Conservation (phyloP, 768 basidiomycete species). For the Suillus weaverae region DNA sequence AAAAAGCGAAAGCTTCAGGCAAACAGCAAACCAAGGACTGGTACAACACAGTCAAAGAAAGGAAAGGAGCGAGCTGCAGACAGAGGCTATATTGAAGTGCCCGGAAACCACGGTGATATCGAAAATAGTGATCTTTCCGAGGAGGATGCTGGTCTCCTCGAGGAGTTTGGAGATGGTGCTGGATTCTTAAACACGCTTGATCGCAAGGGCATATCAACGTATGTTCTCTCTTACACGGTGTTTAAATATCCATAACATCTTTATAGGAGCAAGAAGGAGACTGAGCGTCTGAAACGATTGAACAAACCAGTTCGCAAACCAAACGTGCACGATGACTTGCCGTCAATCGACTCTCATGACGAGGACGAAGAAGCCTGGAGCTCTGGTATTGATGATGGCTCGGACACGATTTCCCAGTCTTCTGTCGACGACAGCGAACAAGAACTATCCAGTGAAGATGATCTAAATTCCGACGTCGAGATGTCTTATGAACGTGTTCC, state of each 20-base stretch:
- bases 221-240: slow-evolving; percentile 21
- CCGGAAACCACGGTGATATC: slow-evolving; percentile 25
- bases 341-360: slow-evolving; percentile 66
- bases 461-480: slow-evolving; percentile 60
- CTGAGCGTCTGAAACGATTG: slow-evolving; percentile 64
- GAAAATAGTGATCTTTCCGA: slow-evolving; percentile 56
- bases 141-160: slow-evolving; percentile 64
- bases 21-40: slow-evolving; percentile 19
- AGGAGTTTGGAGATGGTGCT: slow-evolving; percentile 60
- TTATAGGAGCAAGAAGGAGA: slow-evolving; percentile 82
- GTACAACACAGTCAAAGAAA: slow-evolving; percentile 38
- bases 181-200: slow-evolving; percentile 75
- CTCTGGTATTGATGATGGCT: slow-evolving; percentile 41
- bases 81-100: slow-evolving; percentile 62
- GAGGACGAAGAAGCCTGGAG: slow-evolving; percentile 56
- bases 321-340: slow-evolving; percentile 55
- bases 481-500: slow-evolving; percentile 73
- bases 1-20: slow-evolving; percentile 64
- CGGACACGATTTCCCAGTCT: slow-evolving; percentile 27
- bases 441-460: slow-evolving; percentile 11
- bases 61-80: slow-evolving; percentile 63
- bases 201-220: slow-evolving; percentile 80
- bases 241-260: slow-evolving; percentile 8
- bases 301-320: slow-evolving; percentile 53
- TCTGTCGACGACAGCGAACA: slow-evolving; percentile 11